These are phyloP conservation scores for Cordyceps farinosa DNA, from an alignment of 2,329 filamentous ascomycete species.

Conservation along the genomic window DNA sequence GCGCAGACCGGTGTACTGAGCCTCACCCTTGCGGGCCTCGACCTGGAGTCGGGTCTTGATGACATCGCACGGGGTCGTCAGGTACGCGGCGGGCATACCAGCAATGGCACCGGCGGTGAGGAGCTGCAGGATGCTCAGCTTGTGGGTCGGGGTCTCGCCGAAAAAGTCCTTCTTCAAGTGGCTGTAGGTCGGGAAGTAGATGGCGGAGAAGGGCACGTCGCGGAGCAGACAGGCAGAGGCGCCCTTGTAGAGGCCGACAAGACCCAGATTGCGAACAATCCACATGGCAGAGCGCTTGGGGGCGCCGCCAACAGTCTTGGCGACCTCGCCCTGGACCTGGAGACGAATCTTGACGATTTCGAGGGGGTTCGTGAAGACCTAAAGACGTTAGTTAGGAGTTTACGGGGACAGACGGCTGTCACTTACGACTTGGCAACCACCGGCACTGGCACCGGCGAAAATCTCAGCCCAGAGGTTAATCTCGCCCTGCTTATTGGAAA, in stretches of 20 bases:
- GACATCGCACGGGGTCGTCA: slow-evolving; percentile 96
- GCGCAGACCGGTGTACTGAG: slow-evolving; percentile 78
- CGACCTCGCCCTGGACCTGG: slow-evolving; percentile 93
- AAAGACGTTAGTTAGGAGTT: slow-evolving; percentile 7
- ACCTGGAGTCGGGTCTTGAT: slow-evolving; percentile 99
- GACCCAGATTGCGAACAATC: slow-evolving; percentile 93
- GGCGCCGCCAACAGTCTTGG: slow-evolving; percentile 77
- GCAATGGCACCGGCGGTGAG: slow-evolving; percentile 92
- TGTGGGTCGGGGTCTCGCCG: slow-evolving; percentile 82
- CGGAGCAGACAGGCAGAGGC: slow-evolving; percentile 90
- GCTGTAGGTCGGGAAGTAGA: slow-evolving; percentile 96
- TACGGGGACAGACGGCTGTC: background rate
- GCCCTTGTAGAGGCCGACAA: slow-evolving; percentile 94
- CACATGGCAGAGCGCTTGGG: slow-evolving; percentile 92
- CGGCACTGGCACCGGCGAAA: slow-evolving; percentile 82
- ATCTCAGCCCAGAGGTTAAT: slow-evolving; percentile 73
- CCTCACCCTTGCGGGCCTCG: slow-evolving; percentile 93
- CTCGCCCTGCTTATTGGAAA: slow-evolving; percentile 71
- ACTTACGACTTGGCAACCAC: slow-evolving; percentile 93
- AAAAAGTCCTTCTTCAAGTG: slow-evolving; percentile 94
- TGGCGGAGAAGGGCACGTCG: slow-evolving; percentile 96
- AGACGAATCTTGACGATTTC: slow-evolving; percentile 99
- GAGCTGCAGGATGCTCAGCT: slow-evolving; percentile 84
- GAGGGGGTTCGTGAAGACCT: slow-evolving; percentile 96
- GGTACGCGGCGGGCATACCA: slow-evolving; percentile 86